phyloP scores from a whole-genome alignment of 768 basidiomycete species.

The Galerina marginata region DNA sequence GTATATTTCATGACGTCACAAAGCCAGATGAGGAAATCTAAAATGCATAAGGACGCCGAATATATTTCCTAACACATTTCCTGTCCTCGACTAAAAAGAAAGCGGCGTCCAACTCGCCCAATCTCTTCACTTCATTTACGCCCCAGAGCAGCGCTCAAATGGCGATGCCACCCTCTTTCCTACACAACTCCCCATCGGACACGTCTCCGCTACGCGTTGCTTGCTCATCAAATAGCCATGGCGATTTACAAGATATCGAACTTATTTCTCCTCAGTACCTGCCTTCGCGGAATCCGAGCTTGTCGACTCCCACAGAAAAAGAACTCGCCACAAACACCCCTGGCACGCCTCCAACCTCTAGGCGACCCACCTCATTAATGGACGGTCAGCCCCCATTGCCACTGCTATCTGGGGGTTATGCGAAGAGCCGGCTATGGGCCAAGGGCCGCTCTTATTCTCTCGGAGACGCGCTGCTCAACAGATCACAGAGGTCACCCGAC shows the following conservation, averaged over 20 bases:
- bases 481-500: not conserved
- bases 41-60: conserved; percentile 6
- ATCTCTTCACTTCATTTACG: not conserved
- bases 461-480: conserved; percentile 1
- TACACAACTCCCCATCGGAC: conserved; percentile 11
- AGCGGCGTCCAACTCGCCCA: conserved; percentile 20
- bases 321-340: conserved; percentile 19
- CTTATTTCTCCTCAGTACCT: not conserved
- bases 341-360: conserved; percentile 6
- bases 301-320: conserved; percentile 1
- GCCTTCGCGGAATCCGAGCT: not conserved
- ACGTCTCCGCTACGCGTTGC: not conserved
- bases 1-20: conserved; percentile 5
- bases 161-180: conserved; percentile 11
- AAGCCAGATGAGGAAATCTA: not conserved
- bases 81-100: not conserved
- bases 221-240: not conserved
- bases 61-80: conserved; percentile 6
- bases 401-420: not conserved
- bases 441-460: not conserved
- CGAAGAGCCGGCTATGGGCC: not conserved
- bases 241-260: not conserved
- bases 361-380: not conserved
- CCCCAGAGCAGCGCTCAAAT: not conserved
- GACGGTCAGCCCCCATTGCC: not conserved